Evolutionary conservation across 495 filamentous ascomycete species (phyloP).

Genomic region (Xylaria flabelliformis): DNA sequence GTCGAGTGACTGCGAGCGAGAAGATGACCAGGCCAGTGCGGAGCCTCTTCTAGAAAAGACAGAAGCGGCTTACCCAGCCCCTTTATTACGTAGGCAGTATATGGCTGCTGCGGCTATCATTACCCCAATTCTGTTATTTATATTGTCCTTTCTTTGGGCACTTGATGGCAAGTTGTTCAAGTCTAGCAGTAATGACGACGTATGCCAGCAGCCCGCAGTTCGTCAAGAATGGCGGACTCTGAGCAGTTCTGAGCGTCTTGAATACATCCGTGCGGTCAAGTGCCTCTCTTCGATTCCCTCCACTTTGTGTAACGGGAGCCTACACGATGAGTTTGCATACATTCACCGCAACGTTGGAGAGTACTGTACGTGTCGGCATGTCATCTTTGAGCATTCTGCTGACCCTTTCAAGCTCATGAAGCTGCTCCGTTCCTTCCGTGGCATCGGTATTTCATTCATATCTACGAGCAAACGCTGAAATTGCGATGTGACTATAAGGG

Average conservation of each 20-base stretch:
- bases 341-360: slow-evolving; percentile 5
- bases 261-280: slow-evolving; percentile 15
- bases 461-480: slow-evolving; percentile 69
- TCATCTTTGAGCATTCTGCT: not conserved
- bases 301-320: slow-evolving; percentile 2
- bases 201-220: slow-evolving; percentile 5
- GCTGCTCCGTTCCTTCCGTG: slow-evolving; percentile 62
- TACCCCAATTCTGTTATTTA: no score
- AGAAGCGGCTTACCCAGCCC: no score
- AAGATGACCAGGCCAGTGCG: no score
- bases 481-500: slow-evolving; percentile 40
- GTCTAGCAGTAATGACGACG: not conserved
- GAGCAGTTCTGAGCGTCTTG: slow-evolving; percentile 2
- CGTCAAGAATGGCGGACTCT: slow-evolving; percentile 15
- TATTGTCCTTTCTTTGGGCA: not conserved
- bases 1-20: no score
- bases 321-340: slow-evolving; percentile 14
- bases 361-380: slow-evolving; percentile 7
- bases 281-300: slow-evolving; percentile 11
- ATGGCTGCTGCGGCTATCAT: no score
- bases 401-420: slow-evolving; percentile 10
- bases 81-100: no score
- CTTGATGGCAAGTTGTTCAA: not conserved
- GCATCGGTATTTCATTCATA: slow-evolving; percentile 70
- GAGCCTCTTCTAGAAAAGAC: no score